Percentiles rank a stretch among this genome's conserved stretches.
phyloP scores from a whole-genome alignment of 257 asterid species.

The Coffea canephora region DNA sequence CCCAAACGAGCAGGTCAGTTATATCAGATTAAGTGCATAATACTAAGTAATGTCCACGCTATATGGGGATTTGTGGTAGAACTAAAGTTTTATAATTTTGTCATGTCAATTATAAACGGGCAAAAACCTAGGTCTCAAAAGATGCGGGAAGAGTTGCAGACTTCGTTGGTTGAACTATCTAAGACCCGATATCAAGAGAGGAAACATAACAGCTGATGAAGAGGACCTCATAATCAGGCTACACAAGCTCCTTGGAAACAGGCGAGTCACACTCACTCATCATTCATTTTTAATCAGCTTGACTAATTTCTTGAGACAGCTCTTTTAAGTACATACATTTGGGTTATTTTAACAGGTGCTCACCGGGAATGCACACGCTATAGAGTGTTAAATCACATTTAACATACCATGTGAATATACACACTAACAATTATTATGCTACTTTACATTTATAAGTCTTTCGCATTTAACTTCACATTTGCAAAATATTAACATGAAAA shows the following conservation, averaged over 20 bases:
- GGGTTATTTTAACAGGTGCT: too few species aligned
- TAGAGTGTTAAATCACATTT: too few species aligned
- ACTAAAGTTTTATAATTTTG: neutral
- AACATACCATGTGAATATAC: too few species aligned
- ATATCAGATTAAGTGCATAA: neutral
- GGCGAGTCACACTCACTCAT: constrained; percentile 15
- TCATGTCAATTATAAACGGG: neutral
- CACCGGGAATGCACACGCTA: too few species aligned
- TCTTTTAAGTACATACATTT: too few species aligned
- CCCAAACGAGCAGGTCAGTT: constrained; percentile 41
- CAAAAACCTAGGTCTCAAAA: constrained; percentile 27
- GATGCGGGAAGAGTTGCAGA: constrained; percentile 52
- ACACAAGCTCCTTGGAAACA: constrained; percentile 49
- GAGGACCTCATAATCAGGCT: constrained; percentile 50
- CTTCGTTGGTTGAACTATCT: constrained; percentile 53
- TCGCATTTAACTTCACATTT: too few species aligned
- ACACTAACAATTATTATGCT: too few species aligned
- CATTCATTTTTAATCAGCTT: too few species aligned
- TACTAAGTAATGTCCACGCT: too few species aligned
- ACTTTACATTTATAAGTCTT: too few species aligned
- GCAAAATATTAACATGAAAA: too few species aligned
- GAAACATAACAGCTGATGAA: constrained; percentile 45
- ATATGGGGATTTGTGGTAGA: neutral
- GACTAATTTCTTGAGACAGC: too few species aligned
- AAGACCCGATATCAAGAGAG: constrained; percentile 52